Evolutionary conservation across 1,284 basidiomycete species (phyloP).

Genomic region (Xerocomus alliaceus): DNA sequence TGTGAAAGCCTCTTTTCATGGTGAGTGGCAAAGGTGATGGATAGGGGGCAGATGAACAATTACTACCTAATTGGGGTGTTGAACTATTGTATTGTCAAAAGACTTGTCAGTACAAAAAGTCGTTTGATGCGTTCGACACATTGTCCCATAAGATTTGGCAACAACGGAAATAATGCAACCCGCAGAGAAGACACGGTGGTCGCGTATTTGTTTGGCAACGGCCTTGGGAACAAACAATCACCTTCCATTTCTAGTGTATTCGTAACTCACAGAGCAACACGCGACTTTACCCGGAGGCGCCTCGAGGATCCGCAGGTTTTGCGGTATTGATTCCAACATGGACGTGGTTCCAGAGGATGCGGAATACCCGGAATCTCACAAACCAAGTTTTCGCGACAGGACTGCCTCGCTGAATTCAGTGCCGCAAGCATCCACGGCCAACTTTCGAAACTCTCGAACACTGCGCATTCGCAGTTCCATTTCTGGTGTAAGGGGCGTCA

Average conservation of each 20-base stretch:
- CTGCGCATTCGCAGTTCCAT: conserved; percentile 27
- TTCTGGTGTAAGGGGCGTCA: conserved; percentile 14
- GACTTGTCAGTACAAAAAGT: too few species aligned
- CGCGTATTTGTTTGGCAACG: conserved; percentile 32
- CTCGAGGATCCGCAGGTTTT: not conserved
- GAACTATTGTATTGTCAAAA: too few species aligned
- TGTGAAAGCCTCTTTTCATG: conserved; percentile 35
- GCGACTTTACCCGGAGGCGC: not conserved
- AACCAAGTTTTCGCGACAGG: conserved; percentile 13
- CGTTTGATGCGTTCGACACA: too few species aligned
- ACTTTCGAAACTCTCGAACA: conserved; percentile 10
- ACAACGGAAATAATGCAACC: too few species aligned
- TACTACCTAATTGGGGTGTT: too few species aligned
- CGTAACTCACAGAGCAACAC: not conserved
- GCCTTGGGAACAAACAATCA: conserved; percentile 27
- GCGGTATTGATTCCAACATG: conserved; percentile 15
- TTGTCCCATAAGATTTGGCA: too few species aligned
- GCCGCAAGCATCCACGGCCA: conserved; percentile 3
- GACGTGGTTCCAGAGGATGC: conserved; percentile 22
- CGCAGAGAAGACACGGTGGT: too few species aligned
- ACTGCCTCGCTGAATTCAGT: conserved; percentile 25
- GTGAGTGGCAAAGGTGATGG: not conserved
- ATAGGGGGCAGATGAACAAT: not conserved
- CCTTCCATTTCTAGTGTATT: conserved; percentile 14
- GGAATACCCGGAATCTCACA: conserved; percentile 12